phyloP scores from a whole-genome alignment of 2,329 filamentous ascomycete species.

The Ascochyta koolunga region DNA sequence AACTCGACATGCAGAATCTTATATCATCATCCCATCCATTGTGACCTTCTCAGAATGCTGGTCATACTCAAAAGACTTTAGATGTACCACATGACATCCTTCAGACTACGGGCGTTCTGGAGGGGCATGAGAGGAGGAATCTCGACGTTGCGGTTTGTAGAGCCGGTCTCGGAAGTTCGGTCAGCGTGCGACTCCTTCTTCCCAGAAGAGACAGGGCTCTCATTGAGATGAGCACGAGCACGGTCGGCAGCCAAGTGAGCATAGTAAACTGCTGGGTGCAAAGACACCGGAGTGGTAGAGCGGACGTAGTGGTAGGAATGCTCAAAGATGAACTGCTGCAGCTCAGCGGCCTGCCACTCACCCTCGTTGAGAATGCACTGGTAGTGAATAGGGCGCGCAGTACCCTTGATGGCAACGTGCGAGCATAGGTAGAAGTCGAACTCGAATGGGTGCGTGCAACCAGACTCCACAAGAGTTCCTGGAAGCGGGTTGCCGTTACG shows the following conservation, averaged over 20 bases:
- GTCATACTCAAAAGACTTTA: slow-evolving; percentile 26
- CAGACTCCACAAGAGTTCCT: slow-evolving; percentile 84
- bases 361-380: slow-evolving; percentile 86
- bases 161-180: slow-evolving; percentile 35
- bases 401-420: slow-evolving; percentile 88
- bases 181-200: slow-evolving; percentile 46
- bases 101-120: slow-evolving; percentile 48
- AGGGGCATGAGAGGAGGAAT: slow-evolving; percentile 51
- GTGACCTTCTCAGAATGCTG: not conserved
- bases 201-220: slow-evolving; percentile 44
- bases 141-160: slow-evolving; percentile 39
- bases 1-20: not conserved
- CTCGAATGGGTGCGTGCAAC: slow-evolving; percentile 89
- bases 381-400: slow-evolving; percentile 90
- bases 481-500: slow-evolving; percentile 81
- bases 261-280: slow-evolving; percentile 92
- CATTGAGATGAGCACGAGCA: slow-evolving; percentile 74
- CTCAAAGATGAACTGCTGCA: slow-evolving; percentile 91
- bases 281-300: slow-evolving; percentile 88
- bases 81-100: slow-evolving; percentile 58
- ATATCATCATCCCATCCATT: not conserved
- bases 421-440: slow-evolving; percentile 83
- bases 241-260: slow-evolving; percentile 87
- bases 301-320: slow-evolving; percentile 93
- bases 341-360: slow-evolving; percentile 66